Base-by-base conservation (phyloP, 805 yeast species). In the Cyberlindnera sargentensis region DNA sequence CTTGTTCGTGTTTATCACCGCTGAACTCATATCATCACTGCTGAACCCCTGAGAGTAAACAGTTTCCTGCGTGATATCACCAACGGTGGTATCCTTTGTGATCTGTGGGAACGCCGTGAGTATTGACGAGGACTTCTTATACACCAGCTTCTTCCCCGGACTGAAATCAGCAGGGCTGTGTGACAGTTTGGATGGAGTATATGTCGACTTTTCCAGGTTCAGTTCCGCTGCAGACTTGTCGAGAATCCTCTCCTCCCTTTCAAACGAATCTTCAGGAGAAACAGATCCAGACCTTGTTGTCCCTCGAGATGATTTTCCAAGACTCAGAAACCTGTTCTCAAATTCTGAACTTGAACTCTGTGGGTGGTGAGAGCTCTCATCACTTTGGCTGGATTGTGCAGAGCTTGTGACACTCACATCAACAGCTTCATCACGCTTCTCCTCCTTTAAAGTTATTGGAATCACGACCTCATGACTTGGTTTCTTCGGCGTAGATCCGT, bases 181-280 rank as follows among this genome's bases (percentile, higher is more conserved):
- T 8, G 47, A 38, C 23, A 42, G 36, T 11, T 8, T 35, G 4
- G 44, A 36, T 8, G 45, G 50, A 4, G 46, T 44, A 30, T 36
- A 37, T 35, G 40, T 29, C 31, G 29, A 24, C 23, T 37, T 37
- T 7, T 37, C 29, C 28, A 42, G 43, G 20, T 49, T 46, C 26
- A 50, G 25, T 10, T 35, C 10, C 2, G 49, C 42, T 5, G 49
- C 39, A 11, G 37, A 15, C 11, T 43, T 41, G 34, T 55, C 59
- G 8, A 53, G 23, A 3, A 29, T 26, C 5, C 44, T 34, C 34
- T 55, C 59, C 24, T 47, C 50, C 33, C 49, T 43, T 40, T 55
- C 59, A 38, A 55, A 53, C 10, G 59, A 53, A 33, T 52, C 52
- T 36, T 49, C 55, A 3, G 55, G 51, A 9, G 46, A 42, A 9